Evolutionary conservation across 192 early-diverging fungal species (phyloP).

Genomic region (Linnemannia exigua): DNA sequence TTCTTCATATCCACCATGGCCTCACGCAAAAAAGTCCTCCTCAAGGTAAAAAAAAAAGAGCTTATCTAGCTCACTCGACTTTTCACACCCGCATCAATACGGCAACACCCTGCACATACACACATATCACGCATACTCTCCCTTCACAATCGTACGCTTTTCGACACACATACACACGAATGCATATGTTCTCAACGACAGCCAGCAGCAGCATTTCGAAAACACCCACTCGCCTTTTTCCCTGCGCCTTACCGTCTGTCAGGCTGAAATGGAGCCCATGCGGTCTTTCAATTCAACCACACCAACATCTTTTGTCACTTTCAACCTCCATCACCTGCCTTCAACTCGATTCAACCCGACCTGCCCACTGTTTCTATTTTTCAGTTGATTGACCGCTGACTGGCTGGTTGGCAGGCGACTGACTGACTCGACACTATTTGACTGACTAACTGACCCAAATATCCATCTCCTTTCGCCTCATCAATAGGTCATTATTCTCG

Average conservation of each 20-base stretch:
- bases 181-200: background rate
- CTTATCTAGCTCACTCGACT: background rate
- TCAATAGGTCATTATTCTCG: constrained; percentile 83
- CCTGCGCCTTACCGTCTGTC: background rate
- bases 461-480: background rate
- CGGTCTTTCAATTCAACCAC: constrained; percentile 8
- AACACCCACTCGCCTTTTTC: background rate
- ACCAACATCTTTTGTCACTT: constrained; percentile 4
- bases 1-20: constrained; percentile 27
- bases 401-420: background rate
- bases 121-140: background rate
- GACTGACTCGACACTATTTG: background rate
- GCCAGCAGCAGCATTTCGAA: background rate
- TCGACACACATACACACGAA: too few species aligned
- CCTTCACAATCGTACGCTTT: background rate
- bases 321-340: background rate
- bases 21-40: constrained; percentile 68
- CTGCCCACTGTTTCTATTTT: background rate
- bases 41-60: constrained; percentile 59
- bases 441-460: background rate
- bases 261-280: constrained; percentile 7
- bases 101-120: background rate
- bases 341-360: background rate
- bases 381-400: background rate
- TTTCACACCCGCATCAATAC: background rate